Base-by-base conservation (phyloP, 441 rosid genomes). In the Erysimum pusillum region DNA sequence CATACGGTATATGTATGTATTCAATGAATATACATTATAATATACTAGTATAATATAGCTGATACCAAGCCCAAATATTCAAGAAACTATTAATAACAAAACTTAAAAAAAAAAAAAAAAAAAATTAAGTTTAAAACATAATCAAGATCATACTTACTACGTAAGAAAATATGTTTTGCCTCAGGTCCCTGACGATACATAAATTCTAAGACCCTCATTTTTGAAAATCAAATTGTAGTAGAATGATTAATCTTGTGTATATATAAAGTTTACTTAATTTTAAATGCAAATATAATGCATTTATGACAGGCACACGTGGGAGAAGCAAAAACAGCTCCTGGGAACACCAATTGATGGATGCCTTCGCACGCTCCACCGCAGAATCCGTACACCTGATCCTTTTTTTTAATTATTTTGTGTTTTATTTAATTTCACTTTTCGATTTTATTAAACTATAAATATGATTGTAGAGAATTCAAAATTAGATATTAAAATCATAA, bases 241-340 rank as follows among this genome's bases (percentile, higher is more conserved):
- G 20, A 15, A 4, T 46, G 11, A 15, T 8, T 46, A 46, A 15
- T n/a, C n/a, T n/a, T n/a, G n/a, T n/a, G n/a, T n/a, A n/a, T n/a
- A n/a, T n/a, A n/a, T n/a, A n/a, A n/a, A n/a, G n/a, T n/a, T n/a
- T n/a, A n/a, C n/a, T n/a, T n/a, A n/a, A n/a, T n/a, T n/a, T n/a
- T n/a, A n/a, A n/a, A n/a, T n/a, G n/a, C n/a, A n/a, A n/a, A n/a
- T n/a, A n/a, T n/a, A n/a, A 45, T 42, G 64, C 56, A 69, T 11
- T 56, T n/a, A 54, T 63, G 62, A 71, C 76, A 57, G 54, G 61
- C 67, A 77, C 76, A 77, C 62, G 67, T 77, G 80, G 54, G 72
- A 71, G 76, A 52, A 28, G 48, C 76, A 38, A 63, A 65, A 46
- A 48, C 49, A 71, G 73, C 63, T 65, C 75, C 71, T 77, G 34